phyloP scores from a whole-genome alignment of 345 rosid genomes.

The Erucastrum elatum region DNA sequence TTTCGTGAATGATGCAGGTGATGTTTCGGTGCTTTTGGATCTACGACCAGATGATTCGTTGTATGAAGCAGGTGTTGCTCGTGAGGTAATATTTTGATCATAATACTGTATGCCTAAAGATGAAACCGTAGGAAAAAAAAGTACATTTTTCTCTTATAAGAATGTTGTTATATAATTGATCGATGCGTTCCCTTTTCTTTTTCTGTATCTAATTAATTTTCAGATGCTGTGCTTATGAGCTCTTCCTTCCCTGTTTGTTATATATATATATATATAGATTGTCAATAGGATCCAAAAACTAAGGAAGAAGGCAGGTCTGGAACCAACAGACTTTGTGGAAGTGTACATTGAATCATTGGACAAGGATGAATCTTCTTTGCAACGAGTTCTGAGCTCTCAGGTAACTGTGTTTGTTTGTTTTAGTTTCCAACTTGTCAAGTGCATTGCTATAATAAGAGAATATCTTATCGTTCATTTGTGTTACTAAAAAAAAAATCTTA shows the following conservation, averaged over 20 bases:
- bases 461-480: too few species aligned
- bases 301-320: slow-evolving; percentile 77
- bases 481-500: not conserved
- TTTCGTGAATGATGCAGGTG: slow-evolving; percentile 54
- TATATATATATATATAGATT: slow-evolving; percentile 44
- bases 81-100: too few species aligned
- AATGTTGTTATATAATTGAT: not conserved
- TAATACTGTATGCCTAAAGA: not conserved
- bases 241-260: not conserved
- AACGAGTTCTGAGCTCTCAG: slow-evolving; percentile 70
- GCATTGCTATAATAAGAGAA: not conserved
- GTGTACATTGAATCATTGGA: slow-evolving; percentile 82
- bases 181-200: not conserved
- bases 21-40: slow-evolving; percentile 89
- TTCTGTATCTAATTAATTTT: not conserved
- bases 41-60: slow-evolving; percentile 84
- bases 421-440: not conserved
- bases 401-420: slow-evolving; percentile 18
- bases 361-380: slow-evolving; percentile 53
- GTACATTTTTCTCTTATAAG: not conserved
- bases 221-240: slow-evolving; percentile 25
- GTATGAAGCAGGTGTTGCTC: slow-evolving; percentile 84
- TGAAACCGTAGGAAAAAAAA: not conserved
- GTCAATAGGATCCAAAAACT: slow-evolving; percentile 91
- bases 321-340: slow-evolving; percentile 93